These are phyloP conservation scores for Alternaria sp. DNA, from an alignment of 2,329 filamentous ascomycete genomes.

Conservation along the genomic window DNA sequence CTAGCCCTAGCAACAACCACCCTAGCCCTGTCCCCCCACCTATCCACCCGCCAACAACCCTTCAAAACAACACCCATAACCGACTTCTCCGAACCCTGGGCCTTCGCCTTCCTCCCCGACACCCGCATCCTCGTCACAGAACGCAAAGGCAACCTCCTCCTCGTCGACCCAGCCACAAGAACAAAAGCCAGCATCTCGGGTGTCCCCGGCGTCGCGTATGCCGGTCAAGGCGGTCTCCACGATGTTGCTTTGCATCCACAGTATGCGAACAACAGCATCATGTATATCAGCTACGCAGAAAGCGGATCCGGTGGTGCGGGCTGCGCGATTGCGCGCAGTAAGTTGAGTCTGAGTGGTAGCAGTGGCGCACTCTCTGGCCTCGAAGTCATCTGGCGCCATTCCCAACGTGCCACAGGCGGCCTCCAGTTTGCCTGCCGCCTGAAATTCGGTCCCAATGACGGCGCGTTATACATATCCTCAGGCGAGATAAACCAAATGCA, in stretches of 20 bases:
- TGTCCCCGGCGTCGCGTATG: neutral
- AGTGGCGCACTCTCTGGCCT: neutral
- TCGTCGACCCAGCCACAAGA: neutral
- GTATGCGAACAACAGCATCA: neutral
- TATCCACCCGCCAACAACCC: neutral
- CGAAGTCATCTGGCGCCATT: neutral
- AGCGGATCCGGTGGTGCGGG: neutral
- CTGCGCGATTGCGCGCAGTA: neutral
- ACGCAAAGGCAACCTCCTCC: neutral
- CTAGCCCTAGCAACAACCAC: neutral
- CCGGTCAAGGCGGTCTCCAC: neutral
- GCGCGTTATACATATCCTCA: neutral
- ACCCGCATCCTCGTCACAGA: neutral
- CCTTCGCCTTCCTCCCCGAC: neutral
- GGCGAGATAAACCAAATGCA: neutral
- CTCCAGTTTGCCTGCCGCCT: neutral
- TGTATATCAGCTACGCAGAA: neutral
- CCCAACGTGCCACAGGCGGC: neutral
- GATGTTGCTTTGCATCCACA: rapidly evolving
- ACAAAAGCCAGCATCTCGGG: neutral
- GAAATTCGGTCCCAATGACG: neutral
- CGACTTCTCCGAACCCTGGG: neutral
- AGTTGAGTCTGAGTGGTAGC: neutral
- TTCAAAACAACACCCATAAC: neutral
- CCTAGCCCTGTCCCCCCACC: neutral